A percentile compares a stretch with the other conserved stretches of the same genome.
Evolutionary conservation across 1,284 basidiomycete genomes (phyloP).

Genomic region (Xerocomus amazonicus): DNA sequence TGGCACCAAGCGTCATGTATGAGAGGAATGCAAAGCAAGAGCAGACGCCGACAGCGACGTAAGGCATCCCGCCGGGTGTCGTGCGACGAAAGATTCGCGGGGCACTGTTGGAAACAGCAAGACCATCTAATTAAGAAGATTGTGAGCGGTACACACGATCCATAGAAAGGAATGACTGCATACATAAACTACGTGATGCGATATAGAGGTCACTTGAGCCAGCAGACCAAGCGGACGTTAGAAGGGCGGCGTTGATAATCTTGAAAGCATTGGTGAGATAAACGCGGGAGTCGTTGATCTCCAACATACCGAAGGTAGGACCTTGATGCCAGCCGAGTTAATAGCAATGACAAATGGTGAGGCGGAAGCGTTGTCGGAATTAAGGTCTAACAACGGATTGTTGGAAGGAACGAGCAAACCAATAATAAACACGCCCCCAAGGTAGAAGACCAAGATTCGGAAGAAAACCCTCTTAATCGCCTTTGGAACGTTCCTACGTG

Average conservation of each 20-base stretch:
- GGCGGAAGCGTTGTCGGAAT: constrained; percentile 32
- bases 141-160: background rate
- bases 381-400: constrained; percentile 36
- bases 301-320: constrained; percentile 41
- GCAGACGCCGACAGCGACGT: constrained; percentile 48
- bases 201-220: constrained; percentile 28
- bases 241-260: constrained; percentile 63
- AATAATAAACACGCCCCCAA: constrained; percentile 46
- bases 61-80: constrained; percentile 57
- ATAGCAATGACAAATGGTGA: constrained; percentile 56
- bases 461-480: constrained; percentile 50
- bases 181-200: constrained; percentile 24
- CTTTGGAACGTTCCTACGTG: constrained; percentile 36
- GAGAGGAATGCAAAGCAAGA: constrained; percentile 52
- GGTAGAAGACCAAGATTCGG: constrained; percentile 54
- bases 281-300: background rate
- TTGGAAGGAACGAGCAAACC: constrained; percentile 53
- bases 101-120: constrained; percentile 57
- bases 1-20: constrained; percentile 44
- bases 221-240: constrained; percentile 61
- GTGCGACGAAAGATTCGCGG: constrained; percentile 55
- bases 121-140: constrained; percentile 39
- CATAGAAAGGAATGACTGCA: background rate
- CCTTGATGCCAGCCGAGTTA: constrained; percentile 48
- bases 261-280: constrained; percentile 1